These are phyloP conservation scores for Scheffersomyces titani DNA, from an alignment of 1,139 yeast genomes.

Conservation along the genomic window DNA sequence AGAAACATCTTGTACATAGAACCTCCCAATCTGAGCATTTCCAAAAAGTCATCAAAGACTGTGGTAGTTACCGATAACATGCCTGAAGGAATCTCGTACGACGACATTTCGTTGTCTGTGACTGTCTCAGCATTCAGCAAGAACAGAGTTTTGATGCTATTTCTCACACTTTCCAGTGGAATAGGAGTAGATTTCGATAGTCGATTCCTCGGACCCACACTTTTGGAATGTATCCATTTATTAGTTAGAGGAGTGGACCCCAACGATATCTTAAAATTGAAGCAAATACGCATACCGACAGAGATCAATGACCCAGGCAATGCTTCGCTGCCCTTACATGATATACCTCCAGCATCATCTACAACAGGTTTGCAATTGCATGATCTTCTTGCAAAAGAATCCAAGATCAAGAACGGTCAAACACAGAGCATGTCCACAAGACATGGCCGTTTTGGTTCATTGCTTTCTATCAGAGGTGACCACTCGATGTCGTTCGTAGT, in stretches of 20 bases:
- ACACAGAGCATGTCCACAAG: constrained; percentile 63
- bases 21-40: constrained; percentile 57
- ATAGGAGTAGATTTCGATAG: constrained; percentile 65
- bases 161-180: constrained; percentile 68
- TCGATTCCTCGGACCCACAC: constrained; percentile 57
- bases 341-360: constrained; percentile 16
- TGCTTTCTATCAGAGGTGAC: constrained; percentile 66
- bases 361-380: constrained; percentile 45
- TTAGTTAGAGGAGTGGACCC: constrained; percentile 60
- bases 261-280: constrained; percentile 14
- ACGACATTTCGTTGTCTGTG: constrained; percentile 67
- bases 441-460: constrained; percentile 90
- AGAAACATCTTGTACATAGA: constrained; percentile 78
- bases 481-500: constrained; percentile 61
- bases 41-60: constrained; percentile 37
- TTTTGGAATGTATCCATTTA: constrained; percentile 71
- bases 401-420: constrained; percentile 49
- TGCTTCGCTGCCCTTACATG: constrained; percentile 15
- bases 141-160: constrained; percentile 71
- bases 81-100: constrained; percentile 56
- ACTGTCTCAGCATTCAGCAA: constrained; percentile 59
- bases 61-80: constrained; percentile 37
- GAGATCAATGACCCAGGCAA: constrained; percentile 11
- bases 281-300: neutral
- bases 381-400: constrained; percentile 60